Percentiles rank a stretch among this genome's conserved stretches.
phyloP scores from a whole-genome alignment of 192 early-diverging fungal genomes.

The Rhizophagus sp. region DNA sequence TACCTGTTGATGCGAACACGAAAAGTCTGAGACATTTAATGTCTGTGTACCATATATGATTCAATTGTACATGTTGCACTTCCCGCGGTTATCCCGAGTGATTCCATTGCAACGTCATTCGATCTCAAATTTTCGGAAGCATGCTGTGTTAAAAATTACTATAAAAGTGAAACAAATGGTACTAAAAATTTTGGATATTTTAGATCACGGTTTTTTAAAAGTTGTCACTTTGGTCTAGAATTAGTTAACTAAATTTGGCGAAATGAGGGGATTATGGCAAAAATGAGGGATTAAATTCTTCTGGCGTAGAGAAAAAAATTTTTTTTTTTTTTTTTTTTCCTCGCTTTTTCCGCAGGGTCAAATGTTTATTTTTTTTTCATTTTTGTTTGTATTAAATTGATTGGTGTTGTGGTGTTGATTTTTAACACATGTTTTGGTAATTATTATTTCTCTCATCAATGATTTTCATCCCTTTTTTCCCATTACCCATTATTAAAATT shows the following conservation, averaged over 20 bases:
- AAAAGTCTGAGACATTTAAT: not conserved
- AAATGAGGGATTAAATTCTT: not conserved
- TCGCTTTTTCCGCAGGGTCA: too few relatives aligned
- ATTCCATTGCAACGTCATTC: not conserved
- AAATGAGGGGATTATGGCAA: too few relatives aligned
- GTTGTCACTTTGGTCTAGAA: not conserved
- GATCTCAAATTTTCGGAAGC: not conserved
- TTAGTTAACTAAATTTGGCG: not conserved
- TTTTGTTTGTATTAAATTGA: too few relatives aligned
- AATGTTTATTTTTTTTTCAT: too few relatives aligned
- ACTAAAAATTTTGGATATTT: not conserved
- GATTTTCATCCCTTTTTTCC: too few relatives aligned
- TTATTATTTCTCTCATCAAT: too few relatives aligned
- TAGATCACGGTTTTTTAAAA: not conserved
- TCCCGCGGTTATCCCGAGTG: not conserved
- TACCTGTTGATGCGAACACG: not conserved
- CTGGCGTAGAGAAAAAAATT: not conserved
- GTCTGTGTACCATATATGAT: slow-evolving; percentile 1
- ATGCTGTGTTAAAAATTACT: not conserved
- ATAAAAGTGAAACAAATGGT: not conserved
- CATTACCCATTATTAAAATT: too few relatives aligned
- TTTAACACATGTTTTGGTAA: too few relatives aligned
- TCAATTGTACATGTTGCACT: not conserved
- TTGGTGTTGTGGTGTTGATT: too few relatives aligned
- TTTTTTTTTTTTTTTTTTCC: too few relatives aligned